Percentiles rank a stretch among this genome's conserved stretches.
Conservation (phyloP, 805 yeast species). For the Candida namnaoensis region DNA sequence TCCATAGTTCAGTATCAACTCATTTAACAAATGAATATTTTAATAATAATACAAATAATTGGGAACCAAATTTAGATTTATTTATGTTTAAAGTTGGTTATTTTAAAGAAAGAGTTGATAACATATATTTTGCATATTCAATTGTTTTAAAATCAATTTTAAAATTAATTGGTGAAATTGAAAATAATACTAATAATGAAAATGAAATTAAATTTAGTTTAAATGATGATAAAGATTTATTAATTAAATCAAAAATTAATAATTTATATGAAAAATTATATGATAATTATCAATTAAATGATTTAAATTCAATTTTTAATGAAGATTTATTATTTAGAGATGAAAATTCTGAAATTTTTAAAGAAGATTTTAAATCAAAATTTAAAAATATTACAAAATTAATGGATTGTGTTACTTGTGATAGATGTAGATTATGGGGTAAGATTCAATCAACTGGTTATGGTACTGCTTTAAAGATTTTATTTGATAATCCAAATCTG, state of each 20-base stretch:
- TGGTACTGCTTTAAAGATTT: constrained; percentile 88
- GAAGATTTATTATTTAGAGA: constrained; percentile 42
- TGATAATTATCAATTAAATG: constrained; percentile 3
- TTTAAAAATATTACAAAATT: constrained; percentile 85
- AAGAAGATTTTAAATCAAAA: constrained; percentile 78
- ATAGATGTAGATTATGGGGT: constrained; percentile 97
- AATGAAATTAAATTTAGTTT: constrained; percentile 42
- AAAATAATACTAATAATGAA: constrained; percentile 29
- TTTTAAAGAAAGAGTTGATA: constrained; percentile 81
- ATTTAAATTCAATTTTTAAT: constrained; percentile 30
- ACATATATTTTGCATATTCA: constrained; percentile 89
- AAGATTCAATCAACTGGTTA: constrained; percentile 95
- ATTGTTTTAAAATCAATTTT: constrained; percentile 74
- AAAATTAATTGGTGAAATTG: constrained; percentile 32
- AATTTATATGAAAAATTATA: constrained; percentile 27
- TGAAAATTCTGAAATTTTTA: constrained; percentile 38
- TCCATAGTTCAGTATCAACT: constrained; percentile 93
- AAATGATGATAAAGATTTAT: constrained; percentile 29
- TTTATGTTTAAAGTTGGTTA: constrained; percentile 89
- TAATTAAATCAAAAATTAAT: constrained; percentile 34
- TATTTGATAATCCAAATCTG: constrained; percentile 58
- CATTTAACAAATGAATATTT: constrained; percentile 83
- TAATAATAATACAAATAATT: constrained; percentile 61
- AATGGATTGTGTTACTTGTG: constrained; percentile 99
- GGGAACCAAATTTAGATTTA: constrained; percentile 75